Evolutionary conservation across 129 eudicot species (phyloP), one percentile per base, ranked within the genome.

Genomic region (Centella asiatica): DNA sequence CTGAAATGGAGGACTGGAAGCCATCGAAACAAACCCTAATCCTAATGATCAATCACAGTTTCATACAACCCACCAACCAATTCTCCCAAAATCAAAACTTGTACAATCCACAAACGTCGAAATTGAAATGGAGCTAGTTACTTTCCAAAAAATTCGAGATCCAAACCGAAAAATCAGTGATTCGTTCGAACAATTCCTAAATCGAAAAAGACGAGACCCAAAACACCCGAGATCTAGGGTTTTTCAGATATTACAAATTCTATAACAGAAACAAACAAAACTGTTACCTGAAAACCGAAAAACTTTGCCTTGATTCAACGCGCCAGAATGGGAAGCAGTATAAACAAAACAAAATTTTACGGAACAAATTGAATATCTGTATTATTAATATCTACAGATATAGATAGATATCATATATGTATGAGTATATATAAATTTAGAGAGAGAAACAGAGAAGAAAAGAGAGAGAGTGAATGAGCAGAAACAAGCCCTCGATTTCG

Each of bases 1-100:
- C 72, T 59, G 69, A 59, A 81, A 90, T 74, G 84, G 84, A 86
- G 94, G 90, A 79, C 66, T 79, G 33, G 82, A 76, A 68, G 86
- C 90, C 90, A 83, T 87, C 73, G 25, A 74, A 31, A 42, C 77
- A 65, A 66, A 71, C 61, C 78, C 86, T 65, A 71, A 69, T 58
- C 71, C 67, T 47, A 60, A 69, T 12, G 64, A 71, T 62, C 80
- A 58, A 52, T 45, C 4, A 54, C 60, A 77, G 69, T 71, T 62
- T 71, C 17, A 26, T 63, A 24, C 46, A 42, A 44, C 52, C 34
- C 45, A 31, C 44, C 60, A n/a, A n/a, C 68, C 65, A 69, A 59
- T 46, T 18, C 65, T 53, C 55, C 18, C 9, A 57, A 33, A 57
- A 57, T 11, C 45, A 19, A 33, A 57, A 19, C 61, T 57, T 58